phyloP scores from a whole-genome alignment of 805 yeast species.

The Kodamaea kakaduensis region DNA sequence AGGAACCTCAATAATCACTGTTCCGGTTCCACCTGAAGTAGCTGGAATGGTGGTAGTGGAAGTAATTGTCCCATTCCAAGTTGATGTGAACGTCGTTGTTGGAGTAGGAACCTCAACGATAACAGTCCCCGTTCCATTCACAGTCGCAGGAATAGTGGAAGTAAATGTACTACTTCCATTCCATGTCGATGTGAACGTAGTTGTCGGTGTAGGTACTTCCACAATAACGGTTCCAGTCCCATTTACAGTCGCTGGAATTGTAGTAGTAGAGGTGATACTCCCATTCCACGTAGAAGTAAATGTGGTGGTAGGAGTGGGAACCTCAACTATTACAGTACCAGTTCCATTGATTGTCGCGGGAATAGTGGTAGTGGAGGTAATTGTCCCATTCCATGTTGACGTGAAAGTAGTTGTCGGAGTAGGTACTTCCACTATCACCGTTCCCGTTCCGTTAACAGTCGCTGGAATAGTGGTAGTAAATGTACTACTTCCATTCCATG shows the following conservation, averaged over 20 bases:
- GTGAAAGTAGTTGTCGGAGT: conserved; percentile 9
- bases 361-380: conserved; percentile 12
- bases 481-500: conserved; percentile 14
- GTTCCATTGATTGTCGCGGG: conserved; percentile 13
- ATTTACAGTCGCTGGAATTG: conserved; percentile 4
- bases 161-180: not conserved
- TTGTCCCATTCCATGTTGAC: conserved; percentile 2
- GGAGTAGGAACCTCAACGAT: conserved; percentile 14
- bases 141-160: not conserved
- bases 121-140: conserved; percentile 9
- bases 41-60: conserved; percentile 5
- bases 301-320: conserved; percentile 8
- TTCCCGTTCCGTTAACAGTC: conserved; percentile 6
- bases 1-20: conserved; percentile 9
- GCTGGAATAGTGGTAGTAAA: conserved; percentile 3
- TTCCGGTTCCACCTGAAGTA: conserved; percentile 9
- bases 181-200: conserved; percentile 1
- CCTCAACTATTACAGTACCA: conserved; percentile 12
- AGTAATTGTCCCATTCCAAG: conserved; percentile 10
- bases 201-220: conserved; percentile 9
- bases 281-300: conserved; percentile 10
- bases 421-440: conserved; percentile 14
- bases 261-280: conserved; percentile 5
- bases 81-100: conserved; percentile 5
- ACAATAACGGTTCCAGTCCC: conserved; percentile 11